These are phyloP conservation scores for Hemisphaericaspora nanyangensis DNA, from an alignment of 805 yeast genomes.

Conservation along the genomic window DNA sequence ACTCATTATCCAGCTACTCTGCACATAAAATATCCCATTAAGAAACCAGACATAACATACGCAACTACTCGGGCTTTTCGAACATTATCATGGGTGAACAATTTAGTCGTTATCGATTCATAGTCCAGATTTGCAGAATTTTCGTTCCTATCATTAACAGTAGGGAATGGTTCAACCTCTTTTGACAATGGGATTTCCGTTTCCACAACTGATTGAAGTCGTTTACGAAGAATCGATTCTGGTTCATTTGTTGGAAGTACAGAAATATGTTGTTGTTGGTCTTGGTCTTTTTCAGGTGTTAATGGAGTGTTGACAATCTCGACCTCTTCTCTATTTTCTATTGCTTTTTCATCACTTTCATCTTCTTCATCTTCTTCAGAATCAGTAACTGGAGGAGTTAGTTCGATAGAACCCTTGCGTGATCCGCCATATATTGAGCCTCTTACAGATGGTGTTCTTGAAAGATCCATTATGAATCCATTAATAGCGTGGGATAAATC, in stretches of 20 bases:
- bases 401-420: conserved; percentile 3
- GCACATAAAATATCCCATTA: conserved; percentile 7
- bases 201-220: not conserved
- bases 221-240: not conserved
- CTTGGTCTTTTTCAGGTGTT: too few species aligned
- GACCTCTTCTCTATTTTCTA: too few species aligned
- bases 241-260: not conserved
- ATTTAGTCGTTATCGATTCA: not conserved
- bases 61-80: conserved; percentile 3
- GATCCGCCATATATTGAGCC: not conserved
- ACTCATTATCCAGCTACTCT: conserved; percentile 2
- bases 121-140: not conserved
- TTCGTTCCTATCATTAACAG: conserved; percentile 2
- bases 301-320: too few species aligned
- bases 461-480: conserved; percentile 10
- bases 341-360: not conserved
- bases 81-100: not conserved
- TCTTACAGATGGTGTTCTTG: conserved; percentile 9
- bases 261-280: too few species aligned
- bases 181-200: not conserved
- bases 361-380: conserved; percentile 5
- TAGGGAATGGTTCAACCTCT: conserved; percentile 10
- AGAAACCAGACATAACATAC: conserved; percentile 6
- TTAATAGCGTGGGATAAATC: conserved; percentile 7
- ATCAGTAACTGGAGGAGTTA: conserved; percentile 10